Evolutionary conservation across 345 rosid species (phyloP), one percentile per base, ranked within the genome.

Genomic region (Bretschneidera sinensis): DNA sequence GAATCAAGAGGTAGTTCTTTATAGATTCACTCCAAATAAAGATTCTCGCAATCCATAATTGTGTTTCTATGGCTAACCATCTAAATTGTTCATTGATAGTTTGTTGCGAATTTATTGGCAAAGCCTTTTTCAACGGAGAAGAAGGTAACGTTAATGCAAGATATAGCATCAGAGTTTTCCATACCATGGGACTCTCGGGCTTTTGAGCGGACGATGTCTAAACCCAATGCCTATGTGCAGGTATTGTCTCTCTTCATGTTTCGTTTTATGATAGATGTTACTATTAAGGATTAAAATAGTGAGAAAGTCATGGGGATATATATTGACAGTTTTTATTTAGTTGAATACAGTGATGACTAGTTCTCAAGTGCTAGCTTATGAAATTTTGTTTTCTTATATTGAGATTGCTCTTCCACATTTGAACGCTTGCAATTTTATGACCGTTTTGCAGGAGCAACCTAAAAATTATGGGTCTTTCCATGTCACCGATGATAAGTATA

Each of bases 131-230:
- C 82, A 10, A 61, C 68, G 81, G 91, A 86, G 74, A 78, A 76
- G 74, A 90, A 86, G 80, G 62, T 94, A 45, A 64, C 75, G 76
- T 64, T 94, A 47, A 70, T 94, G 96, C 86, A 75, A 67, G 84
- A 73, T 50, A 83, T 88, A 66, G 96, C 96, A 50, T 49, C 75
- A 22, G 97, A 94, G 66, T 94, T 78, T 68, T 78, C 91, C 68
- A 82, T 94, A 61, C 74, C 51, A 35, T 94, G 96, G 97, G 95
- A 94, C 62, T 74, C 86, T 24, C 74, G 48, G 68, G 83, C 68
- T 65, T 85, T 85, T 78, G 66, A 85, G 67, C 84, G 73, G 63
- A 80, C 69, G 71, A 74, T 82, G 64, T 54, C 68, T 33, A 73
- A 57, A 64, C 67, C 82, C 54, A 64, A 19, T 57, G 58, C 31